Conservation (phyloP, 1,284 basidiomycete species). For the Butyriboletus appendiculatus region DNA sequence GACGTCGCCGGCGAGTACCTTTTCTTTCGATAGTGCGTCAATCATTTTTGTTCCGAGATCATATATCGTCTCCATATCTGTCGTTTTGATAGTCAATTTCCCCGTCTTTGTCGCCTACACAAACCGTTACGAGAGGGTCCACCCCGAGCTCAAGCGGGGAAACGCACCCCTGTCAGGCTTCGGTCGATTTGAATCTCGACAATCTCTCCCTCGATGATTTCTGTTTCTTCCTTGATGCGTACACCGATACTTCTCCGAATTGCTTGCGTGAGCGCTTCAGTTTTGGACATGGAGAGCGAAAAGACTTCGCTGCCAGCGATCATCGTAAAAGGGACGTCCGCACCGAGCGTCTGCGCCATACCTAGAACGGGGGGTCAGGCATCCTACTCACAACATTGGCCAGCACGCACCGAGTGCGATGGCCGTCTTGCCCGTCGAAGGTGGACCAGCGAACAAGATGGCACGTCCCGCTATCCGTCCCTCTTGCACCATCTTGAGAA, state of each 20-base stretch:
- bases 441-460: conserved; percentile 95
- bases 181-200: conserved; percentile 99
- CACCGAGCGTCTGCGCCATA: conserved; percentile 94
- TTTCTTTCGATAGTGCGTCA: conserved; percentile 94
- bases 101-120: conserved; percentile 96
- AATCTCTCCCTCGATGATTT: conserved; percentile 97
- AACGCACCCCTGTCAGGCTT: conserved; percentile 91
- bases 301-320: conserved; percentile 98
- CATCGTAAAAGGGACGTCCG: conserved; percentile 97
- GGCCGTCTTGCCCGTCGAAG: conserved; percentile 96
- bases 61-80: conserved; percentile 99
- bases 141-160: background rate
- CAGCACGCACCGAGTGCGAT: conserved; percentile 82
- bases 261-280: conserved; percentile 96
- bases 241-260: conserved; percentile 96
- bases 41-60: conserved; percentile 99
- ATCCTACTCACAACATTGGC: too few relatives aligned
- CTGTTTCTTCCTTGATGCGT: conserved; percentile 96
- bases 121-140: conserved; percentile 3
- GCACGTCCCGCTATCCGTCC: conserved; percentile 93
- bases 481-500: conserved; percentile 97
- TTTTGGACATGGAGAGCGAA: conserved; percentile 97
- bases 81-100: conserved; percentile 96
- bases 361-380: conserved; percentile 48
- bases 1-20: conserved; percentile 95